A percentile compares a stretch with the other conserved stretches of the same genome.
Evolutionary conservation across 371 early-diverging fungal genomes (phyloP).

Genomic region (Circinella umbellata): DNA sequence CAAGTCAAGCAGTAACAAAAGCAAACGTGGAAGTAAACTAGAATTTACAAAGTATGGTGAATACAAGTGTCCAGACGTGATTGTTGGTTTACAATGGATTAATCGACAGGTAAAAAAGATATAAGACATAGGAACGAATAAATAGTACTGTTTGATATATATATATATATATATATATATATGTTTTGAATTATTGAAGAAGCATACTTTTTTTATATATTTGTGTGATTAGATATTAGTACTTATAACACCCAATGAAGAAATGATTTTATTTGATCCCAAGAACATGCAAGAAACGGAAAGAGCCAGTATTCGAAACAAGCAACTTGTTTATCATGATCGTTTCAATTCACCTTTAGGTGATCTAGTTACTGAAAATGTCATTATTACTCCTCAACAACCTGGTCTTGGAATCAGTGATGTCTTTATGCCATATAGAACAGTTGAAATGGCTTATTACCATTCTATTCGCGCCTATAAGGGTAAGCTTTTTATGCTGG

Average conservation of each 20-base stretch:
- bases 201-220: not conserved
- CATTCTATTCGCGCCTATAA: constrained; percentile 72
- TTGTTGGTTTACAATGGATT: constrained; percentile 82
- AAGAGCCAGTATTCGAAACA: constrained; percentile 55
- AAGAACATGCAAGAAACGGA: constrained; percentile 67
- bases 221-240: constrained; percentile 57
- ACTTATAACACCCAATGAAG: constrained; percentile 68
- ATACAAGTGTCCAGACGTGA: constrained; percentile 64
- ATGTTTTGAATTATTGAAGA: no score
- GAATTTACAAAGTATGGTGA: constrained; percentile 65
- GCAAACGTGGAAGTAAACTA: constrained; percentile 38
- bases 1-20: constrained; percentile 20
- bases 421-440: constrained; percentile 26
- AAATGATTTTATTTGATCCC: constrained; percentile 74
- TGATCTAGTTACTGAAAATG: constrained; percentile 26
- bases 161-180: no score
- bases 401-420: constrained; percentile 10
- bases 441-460: constrained; percentile 74
- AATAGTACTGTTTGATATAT: no score
- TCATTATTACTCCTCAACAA: constrained; percentile 14
- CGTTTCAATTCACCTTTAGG: constrained; percentile 56
- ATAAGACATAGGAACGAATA: no score
- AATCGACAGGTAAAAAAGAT: constrained; percentile 63
- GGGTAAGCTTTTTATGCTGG: constrained; percentile 38
- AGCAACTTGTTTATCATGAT: constrained; percentile 72